Conservation (phyloP, 2,329 filamentous ascomycete species). For the Calycina herbarum region DNA sequence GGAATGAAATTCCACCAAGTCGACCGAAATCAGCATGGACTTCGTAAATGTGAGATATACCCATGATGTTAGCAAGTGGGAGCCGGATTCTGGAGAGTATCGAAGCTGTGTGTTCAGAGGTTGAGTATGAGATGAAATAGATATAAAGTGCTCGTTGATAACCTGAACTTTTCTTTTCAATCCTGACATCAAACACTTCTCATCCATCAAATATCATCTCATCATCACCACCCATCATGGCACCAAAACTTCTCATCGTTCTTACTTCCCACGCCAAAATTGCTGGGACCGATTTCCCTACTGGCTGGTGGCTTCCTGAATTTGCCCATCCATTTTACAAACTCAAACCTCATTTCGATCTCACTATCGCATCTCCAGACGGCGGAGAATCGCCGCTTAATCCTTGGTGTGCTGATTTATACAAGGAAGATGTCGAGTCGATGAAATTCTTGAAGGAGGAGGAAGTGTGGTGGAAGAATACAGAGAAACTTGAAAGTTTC, state of each 20-base stretch:
- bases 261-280: slow-evolving; percentile 1
- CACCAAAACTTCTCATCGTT: slow-evolving; percentile 4
- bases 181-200: background rate
- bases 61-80: no score
- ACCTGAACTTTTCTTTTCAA: background rate
- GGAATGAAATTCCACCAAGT: no score
- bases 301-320: slow-evolving; percentile 42
- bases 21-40: no score
- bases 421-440: slow-evolving; percentile 42
- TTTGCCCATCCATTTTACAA: slow-evolving; percentile 49
- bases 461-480: slow-evolving; percentile 52
- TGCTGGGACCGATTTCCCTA: background rate
- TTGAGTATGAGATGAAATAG: no score
- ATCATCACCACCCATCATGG: background rate
- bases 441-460: slow-evolving; percentile 47
- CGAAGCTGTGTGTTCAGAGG: no score
- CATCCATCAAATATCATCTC: background rate
- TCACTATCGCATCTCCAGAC: slow-evolving; percentile 47
- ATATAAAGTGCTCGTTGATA: no score
- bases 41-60: no score
- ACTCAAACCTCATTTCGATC: slow-evolving; percentile 42
- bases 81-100: no score
- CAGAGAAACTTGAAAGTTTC: slow-evolving; percentile 49
- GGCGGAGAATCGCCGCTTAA: slow-evolving; percentile 48
- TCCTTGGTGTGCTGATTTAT: slow-evolving; percentile 44